Conservation (phyloP, 2,329 filamentous ascomycete species). For the Metarhizium brunneum region DNA sequence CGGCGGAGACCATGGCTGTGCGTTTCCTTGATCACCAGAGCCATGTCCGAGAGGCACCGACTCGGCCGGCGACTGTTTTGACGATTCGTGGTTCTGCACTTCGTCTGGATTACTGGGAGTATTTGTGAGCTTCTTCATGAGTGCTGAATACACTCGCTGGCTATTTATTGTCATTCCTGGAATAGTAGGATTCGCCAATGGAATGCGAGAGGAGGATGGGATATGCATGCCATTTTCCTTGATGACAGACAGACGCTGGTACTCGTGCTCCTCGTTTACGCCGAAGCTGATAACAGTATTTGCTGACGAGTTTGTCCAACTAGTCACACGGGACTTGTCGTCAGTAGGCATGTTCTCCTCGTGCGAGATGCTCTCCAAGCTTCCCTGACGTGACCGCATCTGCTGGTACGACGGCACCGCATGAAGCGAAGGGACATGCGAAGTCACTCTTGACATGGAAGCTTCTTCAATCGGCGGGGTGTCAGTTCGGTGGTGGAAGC, state of each 20-base stretch:
- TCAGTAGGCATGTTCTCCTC: conserved; percentile 31
- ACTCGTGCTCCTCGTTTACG: conserved; percentile 33
- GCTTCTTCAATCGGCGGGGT: conserved; percentile 28
- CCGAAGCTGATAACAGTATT: conserved; percentile 41
- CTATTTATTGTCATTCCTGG: conserved; percentile 35
- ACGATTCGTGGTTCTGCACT: background rate
- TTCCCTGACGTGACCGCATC: conserved; percentile 44
- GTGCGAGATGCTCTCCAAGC: conserved; percentile 39
- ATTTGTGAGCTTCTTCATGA: conserved; percentile 47
- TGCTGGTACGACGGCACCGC: conserved; percentile 34
- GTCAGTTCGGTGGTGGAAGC: conserved; percentile 23
- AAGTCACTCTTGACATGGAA: conserved; percentile 38
- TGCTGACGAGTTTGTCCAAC: conserved; percentile 58
- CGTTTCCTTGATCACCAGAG: conserved; percentile 7
- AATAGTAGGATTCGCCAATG: conserved; percentile 7
- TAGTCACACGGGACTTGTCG: conserved; percentile 58
- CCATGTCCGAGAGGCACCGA: conserved; percentile 8
- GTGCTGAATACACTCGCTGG: conserved; percentile 51
- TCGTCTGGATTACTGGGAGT: conserved; percentile 17
- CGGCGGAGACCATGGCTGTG: conserved; percentile 13
- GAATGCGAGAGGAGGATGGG: conserved; percentile 24
- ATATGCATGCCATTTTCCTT: conserved; percentile 40
- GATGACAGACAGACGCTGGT: conserved; percentile 55
- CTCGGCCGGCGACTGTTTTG: background rate
- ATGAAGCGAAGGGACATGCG: conserved; percentile 41